These are phyloP conservation scores for Arthrobotrys sphaeroides DNA, from an alignment of 2,329 filamentous ascomycete genomes.

Conservation along the genomic window DNA sequence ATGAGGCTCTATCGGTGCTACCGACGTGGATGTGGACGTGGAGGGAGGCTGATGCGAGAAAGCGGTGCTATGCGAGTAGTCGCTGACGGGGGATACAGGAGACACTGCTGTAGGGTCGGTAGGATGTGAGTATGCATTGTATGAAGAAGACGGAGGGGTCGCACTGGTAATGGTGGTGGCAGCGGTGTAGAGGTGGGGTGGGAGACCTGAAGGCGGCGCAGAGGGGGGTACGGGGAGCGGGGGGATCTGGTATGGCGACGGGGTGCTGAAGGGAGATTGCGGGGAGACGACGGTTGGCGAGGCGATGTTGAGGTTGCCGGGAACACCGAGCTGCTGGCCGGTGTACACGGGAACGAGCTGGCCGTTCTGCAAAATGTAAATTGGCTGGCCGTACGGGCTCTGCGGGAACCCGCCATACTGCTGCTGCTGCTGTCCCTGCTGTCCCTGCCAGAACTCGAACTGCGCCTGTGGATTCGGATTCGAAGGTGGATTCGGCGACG, in stretches of 20 bases:
- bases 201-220: slow-evolving; percentile 28
- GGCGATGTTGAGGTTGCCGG: background rate
- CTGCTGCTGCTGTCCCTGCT: slow-evolving; percentile 1
- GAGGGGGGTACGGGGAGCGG: slow-evolving; percentile 37
- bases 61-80: slow-evolving; percentile 9
- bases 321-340: slow-evolving; percentile 30
- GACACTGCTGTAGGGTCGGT: slow-evolving; percentile 24
- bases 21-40: background rate
- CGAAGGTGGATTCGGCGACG: slow-evolving; percentile 41
- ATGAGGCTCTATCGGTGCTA: background rate
- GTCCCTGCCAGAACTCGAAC: slow-evolving; percentile 43
- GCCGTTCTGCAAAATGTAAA: slow-evolving; percentile 44
- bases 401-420: slow-evolving; percentile 41
- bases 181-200: slow-evolving; percentile 18
- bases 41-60: slow-evolving; percentile 16
- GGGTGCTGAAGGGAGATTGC: slow-evolving; percentile 10
- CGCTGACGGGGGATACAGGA: slow-evolving; percentile 30
- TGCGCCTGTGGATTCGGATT: slow-evolving; percentile 14
- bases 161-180: background rate
- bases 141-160: background rate
- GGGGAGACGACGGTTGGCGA: slow-evolving; percentile 24
- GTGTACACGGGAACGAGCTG: slow-evolving; percentile 42
- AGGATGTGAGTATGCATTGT: background rate
- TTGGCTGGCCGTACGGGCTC: slow-evolving; percentile 34
- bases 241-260: slow-evolving; percentile 43